These are phyloP conservation scores for Quercus wislizeni DNA, from an alignment of 306 rosid species.

Conservation along the genomic window DNA sequence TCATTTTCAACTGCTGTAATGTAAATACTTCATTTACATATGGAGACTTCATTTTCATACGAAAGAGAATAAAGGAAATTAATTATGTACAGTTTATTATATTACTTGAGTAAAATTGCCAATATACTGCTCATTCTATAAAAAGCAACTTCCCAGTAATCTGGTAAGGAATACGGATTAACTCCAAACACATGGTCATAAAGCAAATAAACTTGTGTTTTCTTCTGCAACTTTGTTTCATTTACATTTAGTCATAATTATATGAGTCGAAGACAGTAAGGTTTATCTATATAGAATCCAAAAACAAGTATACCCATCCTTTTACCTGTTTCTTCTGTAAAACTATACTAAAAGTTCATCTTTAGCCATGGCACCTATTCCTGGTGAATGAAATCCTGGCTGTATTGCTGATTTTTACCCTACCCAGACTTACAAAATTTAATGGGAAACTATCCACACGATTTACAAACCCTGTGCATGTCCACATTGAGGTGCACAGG, in stretches of 20 bases:
- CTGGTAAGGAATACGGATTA: no score
- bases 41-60: no score
- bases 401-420: slow-evolving; percentile 8
- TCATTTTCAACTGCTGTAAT: no score
- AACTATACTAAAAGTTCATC: background rate
- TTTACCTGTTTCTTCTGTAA: background rate
- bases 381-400: background rate
- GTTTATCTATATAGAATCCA: background rate
- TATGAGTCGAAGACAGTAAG: background rate
- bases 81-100: no score
- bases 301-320: background rate
- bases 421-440: slow-evolving; percentile 11
- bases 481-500: background rate
- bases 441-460: slow-evolving; percentile 3
- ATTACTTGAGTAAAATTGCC: no score
- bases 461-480: slow-evolving; percentile 3
- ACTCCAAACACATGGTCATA: no score
- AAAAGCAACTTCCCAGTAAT: no score
- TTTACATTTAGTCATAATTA: background rate
- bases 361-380: background rate
- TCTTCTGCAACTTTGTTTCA: background rate
- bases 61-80: no score
- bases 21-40: no score
- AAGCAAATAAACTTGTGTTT: background rate
- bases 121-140: no score